phyloP scores from a whole-genome alignment of 345 rosid genomes.

The Stellera chamaejasme region DNA sequence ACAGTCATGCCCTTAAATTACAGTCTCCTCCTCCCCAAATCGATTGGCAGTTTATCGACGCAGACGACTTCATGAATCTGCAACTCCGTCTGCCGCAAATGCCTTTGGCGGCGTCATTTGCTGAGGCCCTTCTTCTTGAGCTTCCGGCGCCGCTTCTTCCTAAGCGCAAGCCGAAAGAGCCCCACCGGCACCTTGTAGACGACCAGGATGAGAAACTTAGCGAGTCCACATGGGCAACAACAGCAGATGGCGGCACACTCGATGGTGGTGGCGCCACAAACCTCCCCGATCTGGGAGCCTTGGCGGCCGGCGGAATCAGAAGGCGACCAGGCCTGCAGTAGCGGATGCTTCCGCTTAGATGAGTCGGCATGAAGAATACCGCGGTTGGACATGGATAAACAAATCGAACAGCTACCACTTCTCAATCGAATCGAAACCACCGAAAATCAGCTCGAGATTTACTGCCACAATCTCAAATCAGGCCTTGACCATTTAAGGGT shows the following conservation, averaged over 20 bases:
- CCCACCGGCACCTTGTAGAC: slow-evolving; percentile 50
- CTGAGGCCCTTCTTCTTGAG: slow-evolving; percentile 21
- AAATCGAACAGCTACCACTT: no score
- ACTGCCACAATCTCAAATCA: no score
- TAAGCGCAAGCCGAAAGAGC: slow-evolving; percentile 40
- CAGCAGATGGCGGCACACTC: slow-evolving; percentile 73
- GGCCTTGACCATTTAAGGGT: no score
- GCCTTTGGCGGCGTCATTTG: slow-evolving; percentile 4
- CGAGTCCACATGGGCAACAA: slow-evolving; percentile 57
- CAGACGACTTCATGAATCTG: slow-evolving; percentile 25
- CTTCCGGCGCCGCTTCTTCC: slow-evolving; percentile 26
- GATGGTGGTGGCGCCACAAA: slow-evolving; percentile 51
- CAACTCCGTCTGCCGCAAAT: slow-evolving; percentile 25
- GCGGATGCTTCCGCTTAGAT: slow-evolving; percentile 4
- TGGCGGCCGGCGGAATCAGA: slow-evolving; percentile 16
- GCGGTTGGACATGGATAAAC: slow-evolving; percentile 9
- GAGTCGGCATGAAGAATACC: neutral
- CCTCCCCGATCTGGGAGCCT: slow-evolving; percentile 24
- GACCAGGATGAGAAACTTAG: slow-evolving; percentile 44
- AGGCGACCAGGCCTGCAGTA: slow-evolving; percentile 11
- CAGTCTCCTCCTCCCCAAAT: slow-evolving; percentile 3
- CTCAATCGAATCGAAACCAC: slow-evolving; percentile 4
- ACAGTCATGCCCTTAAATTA: no score
- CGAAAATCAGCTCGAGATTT: neutral
- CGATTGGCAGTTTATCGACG: slow-evolving; percentile 6